A percentile compares a stretch with the other conserved stretches of the same genome.
Conservation (phyloP, 495 filamentous ascomycete species). For the Gamarada debralockiae region DNA sequence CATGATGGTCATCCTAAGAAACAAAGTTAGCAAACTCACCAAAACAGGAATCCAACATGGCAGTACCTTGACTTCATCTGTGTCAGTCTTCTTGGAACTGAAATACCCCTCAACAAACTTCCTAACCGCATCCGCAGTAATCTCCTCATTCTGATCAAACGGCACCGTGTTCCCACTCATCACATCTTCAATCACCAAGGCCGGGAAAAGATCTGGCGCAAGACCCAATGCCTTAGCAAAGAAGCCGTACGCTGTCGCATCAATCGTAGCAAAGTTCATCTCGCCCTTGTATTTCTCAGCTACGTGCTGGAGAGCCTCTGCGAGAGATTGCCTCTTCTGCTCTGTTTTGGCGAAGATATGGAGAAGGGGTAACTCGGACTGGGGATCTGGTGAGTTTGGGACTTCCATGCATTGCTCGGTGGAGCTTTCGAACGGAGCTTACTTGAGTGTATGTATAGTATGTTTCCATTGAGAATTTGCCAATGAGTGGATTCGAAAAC, state of each 20-base stretch:
- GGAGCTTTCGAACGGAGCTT: background rate
- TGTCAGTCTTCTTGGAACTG: background rate
- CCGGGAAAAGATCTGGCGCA: conserved; percentile 4
- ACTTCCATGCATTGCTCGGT: background rate
- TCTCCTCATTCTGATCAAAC: conserved; percentile 7
- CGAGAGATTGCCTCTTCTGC: background rate
- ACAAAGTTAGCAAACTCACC: background rate
- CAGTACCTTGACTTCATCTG: background rate
- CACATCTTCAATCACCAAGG: conserved; percentile 11
- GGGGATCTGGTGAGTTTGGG: background rate
- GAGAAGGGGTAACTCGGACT: conserved; percentile 1
- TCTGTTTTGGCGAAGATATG: conserved; percentile 5
- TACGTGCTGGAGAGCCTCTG: conserved; percentile 42
- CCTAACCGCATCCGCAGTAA: conserved; percentile 1
- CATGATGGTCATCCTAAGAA: background rate
- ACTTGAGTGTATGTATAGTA: background rate
- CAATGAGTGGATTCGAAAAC: conserved; percentile 5
- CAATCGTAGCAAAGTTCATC: conserved; percentile 18
- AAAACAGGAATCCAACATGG: background rate
- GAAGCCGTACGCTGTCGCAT: conserved; percentile 6
- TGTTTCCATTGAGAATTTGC: background rate
- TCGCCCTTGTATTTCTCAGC: conserved; percentile 42
- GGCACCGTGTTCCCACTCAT: conserved; percentile 5
- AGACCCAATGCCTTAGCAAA: conserved; percentile 8
- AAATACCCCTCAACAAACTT: background rate